Conservation (phyloP, 306 rosid species). For the Quillaja saponaria region DNA sequence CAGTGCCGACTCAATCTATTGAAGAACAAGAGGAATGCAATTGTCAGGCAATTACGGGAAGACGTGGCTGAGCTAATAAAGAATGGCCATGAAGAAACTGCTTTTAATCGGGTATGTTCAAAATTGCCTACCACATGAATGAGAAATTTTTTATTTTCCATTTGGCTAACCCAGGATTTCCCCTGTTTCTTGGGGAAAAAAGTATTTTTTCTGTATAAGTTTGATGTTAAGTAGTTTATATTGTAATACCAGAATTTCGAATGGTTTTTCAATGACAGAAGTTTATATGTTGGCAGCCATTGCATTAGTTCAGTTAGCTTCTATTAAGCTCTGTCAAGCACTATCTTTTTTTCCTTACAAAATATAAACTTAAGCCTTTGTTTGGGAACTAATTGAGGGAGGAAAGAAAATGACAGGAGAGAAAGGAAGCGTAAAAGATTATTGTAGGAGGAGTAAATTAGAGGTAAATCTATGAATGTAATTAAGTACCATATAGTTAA, state of each 20-base stretch:
- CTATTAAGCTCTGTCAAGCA: too few species aligned
- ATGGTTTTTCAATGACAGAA: neutral
- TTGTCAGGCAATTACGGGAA: slow-evolving; percentile 50
- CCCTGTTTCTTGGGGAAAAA: neutral
- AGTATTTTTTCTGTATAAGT: neutral
- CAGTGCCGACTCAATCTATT: slow-evolving; percentile 59
- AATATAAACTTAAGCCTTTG: too few species aligned
- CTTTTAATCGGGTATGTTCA: slow-evolving; percentile 51
- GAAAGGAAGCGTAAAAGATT: too few species aligned
- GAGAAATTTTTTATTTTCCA: neutral
- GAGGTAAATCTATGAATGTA: too few species aligned
- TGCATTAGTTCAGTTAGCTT: neutral
- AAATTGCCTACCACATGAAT: neutral
- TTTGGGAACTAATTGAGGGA: too few species aligned
- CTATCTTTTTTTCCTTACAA: neutral
- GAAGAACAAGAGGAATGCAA: slow-evolving; percentile 58
- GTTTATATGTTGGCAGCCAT: neutral
- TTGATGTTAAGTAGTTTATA: neutral
- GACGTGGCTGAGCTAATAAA: slow-evolving; percentile 57
- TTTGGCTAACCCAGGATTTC: too few species aligned
- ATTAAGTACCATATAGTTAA: too few species aligned
- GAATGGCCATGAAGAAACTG: slow-evolving; percentile 54
- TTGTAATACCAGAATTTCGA: neutral
- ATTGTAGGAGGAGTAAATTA: too few species aligned
- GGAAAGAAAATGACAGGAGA: too few species aligned